phyloP scores from a whole-genome alignment of 2,329 filamentous ascomycete genomes.

The Chaetomium globosum region DNA sequence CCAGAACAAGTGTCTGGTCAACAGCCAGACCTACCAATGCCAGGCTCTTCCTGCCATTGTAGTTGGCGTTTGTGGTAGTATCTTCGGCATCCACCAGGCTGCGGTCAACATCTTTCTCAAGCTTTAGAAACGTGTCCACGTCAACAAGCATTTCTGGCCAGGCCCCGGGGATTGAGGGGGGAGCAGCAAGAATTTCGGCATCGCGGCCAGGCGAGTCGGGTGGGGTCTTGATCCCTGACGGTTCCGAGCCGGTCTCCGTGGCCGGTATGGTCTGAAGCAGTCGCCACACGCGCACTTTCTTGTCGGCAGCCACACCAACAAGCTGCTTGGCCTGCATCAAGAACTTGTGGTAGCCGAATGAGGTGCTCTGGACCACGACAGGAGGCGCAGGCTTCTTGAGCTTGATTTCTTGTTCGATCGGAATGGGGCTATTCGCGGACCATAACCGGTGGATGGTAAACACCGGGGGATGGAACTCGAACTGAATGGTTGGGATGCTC shows the following conservation, averaged over 20 bases:
- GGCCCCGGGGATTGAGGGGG: slow-evolving; percentile 36
- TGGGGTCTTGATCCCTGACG: slow-evolving; percentile 47
- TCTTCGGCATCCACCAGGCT: slow-evolving; percentile 68
- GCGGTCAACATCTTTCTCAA: slow-evolving; percentile 65
- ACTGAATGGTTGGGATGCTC: slow-evolving; percentile 68
- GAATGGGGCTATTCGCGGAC: slow-evolving; percentile 59
- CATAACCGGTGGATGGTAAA: slow-evolving; percentile 83
- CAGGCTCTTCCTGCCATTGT: slow-evolving; percentile 73
- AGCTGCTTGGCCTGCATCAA: slow-evolving; percentile 71
- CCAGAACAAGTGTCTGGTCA: slow-evolving; percentile 78
- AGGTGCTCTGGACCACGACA: slow-evolving; percentile 70
- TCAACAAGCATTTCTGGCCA: slow-evolving; percentile 61
- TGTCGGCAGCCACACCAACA: slow-evolving; percentile 66
- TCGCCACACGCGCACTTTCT: slow-evolving; percentile 78
- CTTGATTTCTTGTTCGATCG: slow-evolving; percentile 61
- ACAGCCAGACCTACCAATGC: slow-evolving; percentile 68
- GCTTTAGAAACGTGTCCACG: slow-evolving; percentile 61
- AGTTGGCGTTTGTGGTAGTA: slow-evolving; percentile 71
- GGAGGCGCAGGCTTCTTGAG: slow-evolving; percentile 64
- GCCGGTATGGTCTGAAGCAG: slow-evolving; percentile 55
- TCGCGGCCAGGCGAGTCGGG: slow-evolving; percentile 36
- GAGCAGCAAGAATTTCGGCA: slow-evolving; percentile 25
- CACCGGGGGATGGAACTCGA: slow-evolving; percentile 81
- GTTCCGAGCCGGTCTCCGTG: slow-evolving; percentile 42
- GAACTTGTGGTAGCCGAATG: slow-evolving; percentile 72